A percentile compares a stretch with the other conserved stretches of the same genome.
phyloP scores from a whole-genome alignment of 208 protist genomes.

The Trypanosoma scelopori region DNA sequence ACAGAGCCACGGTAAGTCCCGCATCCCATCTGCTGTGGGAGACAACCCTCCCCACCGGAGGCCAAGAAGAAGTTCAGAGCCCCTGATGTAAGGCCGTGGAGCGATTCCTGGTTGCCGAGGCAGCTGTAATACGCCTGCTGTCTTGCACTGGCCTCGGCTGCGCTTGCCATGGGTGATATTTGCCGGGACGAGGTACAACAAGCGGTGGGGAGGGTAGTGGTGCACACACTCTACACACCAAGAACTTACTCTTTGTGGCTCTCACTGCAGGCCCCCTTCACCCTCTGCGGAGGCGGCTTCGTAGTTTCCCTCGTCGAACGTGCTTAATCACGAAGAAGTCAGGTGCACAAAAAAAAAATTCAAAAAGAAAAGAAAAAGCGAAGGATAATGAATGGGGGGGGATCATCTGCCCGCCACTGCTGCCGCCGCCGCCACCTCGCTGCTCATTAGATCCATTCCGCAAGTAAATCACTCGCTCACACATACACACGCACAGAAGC shows the following conservation, averaged over 20 bases:
- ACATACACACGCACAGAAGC: too few species aligned
- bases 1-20: background rate
- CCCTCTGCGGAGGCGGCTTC: too few species aligned
- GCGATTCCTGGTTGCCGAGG: background rate
- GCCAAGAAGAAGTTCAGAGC: constrained; percentile 23
- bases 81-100: constrained; percentile 12
- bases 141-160: background rate
- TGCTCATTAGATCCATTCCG: too few species aligned
- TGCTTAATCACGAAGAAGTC: background rate
- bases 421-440: too few species aligned
- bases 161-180: background rate
- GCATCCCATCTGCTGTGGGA: constrained; percentile 3
- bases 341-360: constrained; percentile 1
- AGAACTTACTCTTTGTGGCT: too few species aligned
- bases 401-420: too few species aligned
- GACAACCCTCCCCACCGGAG: background rate
- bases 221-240: too few species aligned
- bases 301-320: background rate
- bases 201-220: too few species aligned
- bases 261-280: too few species aligned
- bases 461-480: too few species aligned
- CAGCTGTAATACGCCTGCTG: background rate
- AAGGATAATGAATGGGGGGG: constrained; percentile 11
- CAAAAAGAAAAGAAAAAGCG: constrained; percentile 4
- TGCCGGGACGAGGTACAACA: too few species aligned